These are phyloP conservation scores for Candida pseudofarinosa DNA, from an alignment of 805 yeast genomes.

Conservation along the genomic window DNA sequence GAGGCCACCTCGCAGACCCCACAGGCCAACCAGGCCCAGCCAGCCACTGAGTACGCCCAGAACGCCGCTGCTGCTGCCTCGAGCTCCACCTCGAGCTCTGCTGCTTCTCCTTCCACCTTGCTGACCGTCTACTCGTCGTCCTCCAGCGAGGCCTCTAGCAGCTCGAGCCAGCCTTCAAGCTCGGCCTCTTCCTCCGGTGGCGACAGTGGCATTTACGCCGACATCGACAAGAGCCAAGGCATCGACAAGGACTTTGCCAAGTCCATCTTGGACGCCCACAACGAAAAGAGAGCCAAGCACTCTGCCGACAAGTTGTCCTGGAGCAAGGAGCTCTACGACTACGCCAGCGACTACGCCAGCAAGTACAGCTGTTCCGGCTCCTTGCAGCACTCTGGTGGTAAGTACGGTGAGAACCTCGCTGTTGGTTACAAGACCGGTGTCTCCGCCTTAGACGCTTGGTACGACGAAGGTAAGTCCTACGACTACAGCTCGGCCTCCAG, in stretches of 20 bases:
- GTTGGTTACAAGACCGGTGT: conserved; percentile 28
- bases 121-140: conserved; percentile 17
- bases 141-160: conserved; percentile 8
- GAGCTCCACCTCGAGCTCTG: conserved; percentile 13
- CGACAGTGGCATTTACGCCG: conserved; percentile 10
- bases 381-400: conserved; percentile 35
- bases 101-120: conserved; percentile 11
- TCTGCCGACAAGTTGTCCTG: conserved; percentile 50
- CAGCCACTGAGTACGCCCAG: background rate
- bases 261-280: conserved; percentile 57
- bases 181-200: conserved; percentile 4
- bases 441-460: conserved; percentile 37
- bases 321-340: conserved; percentile 47
- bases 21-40: conserved; percentile 3
- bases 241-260: conserved; percentile 31
- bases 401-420: conserved; percentile 40
- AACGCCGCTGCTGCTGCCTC: conserved; percentile 12
- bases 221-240: conserved; percentile 10
- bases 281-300: conserved; percentile 52
- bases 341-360: conserved; percentile 47
- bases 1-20: conserved; percentile 1
- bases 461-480: conserved; percentile 31
- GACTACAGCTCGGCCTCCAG: conserved; percentile 29
- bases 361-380: conserved; percentile 46
- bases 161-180: conserved; percentile 3